phyloP scores from a whole-genome alignment of 495 filamentous ascomycete genomes.

The Penicillium macrosclerotiorum region DNA sequence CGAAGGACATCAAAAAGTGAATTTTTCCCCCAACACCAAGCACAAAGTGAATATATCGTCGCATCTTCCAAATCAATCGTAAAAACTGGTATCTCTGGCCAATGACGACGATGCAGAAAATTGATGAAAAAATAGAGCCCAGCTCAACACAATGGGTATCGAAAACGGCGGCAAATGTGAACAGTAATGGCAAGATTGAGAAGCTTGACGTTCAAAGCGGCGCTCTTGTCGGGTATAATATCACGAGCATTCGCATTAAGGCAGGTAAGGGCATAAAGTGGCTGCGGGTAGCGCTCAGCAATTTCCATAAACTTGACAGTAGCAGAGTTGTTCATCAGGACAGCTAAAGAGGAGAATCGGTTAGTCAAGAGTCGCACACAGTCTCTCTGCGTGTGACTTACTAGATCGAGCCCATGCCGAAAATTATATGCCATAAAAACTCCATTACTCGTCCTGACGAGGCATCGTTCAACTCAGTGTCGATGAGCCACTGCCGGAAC shows the following conservation, averaged over 20 bases:
- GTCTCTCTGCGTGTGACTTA: constrained; percentile 32
- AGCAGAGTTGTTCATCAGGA: constrained; percentile 46
- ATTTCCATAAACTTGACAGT: constrained; percentile 49
- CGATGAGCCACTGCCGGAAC: constrained; percentile 66
- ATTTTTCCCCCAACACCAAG: too few relatives aligned
- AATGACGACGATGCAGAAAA: too few relatives aligned
- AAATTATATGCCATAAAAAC: constrained; percentile 71
- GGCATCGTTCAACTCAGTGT: constrained; percentile 57
- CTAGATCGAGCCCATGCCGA: constrained; percentile 49
- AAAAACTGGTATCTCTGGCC: too few relatives aligned
- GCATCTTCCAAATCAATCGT: neutral
- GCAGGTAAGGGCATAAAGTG: too few relatives aligned
- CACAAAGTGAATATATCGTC: neutral
- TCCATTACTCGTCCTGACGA: constrained; percentile 71
- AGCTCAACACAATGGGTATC: constrained; percentile 12
- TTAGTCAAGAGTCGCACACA: neutral
- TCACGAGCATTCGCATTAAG: neutral
- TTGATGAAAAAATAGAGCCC: constrained; percentile 1
- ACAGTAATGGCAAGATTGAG: constrained; percentile 1
- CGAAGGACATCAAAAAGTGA: too few relatives aligned
- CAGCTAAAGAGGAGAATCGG: constrained; percentile 38
- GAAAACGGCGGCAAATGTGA: constrained; percentile 9
- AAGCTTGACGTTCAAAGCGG: neutral
- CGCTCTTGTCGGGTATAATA: neutral
- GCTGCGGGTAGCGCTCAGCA: constrained; percentile 39